Evolutionary conservation across 1,284 basidiomycete species (phyloP), one percentile per base, ranked within the genome.

Genomic region (Fomes fomentarius): DNA sequence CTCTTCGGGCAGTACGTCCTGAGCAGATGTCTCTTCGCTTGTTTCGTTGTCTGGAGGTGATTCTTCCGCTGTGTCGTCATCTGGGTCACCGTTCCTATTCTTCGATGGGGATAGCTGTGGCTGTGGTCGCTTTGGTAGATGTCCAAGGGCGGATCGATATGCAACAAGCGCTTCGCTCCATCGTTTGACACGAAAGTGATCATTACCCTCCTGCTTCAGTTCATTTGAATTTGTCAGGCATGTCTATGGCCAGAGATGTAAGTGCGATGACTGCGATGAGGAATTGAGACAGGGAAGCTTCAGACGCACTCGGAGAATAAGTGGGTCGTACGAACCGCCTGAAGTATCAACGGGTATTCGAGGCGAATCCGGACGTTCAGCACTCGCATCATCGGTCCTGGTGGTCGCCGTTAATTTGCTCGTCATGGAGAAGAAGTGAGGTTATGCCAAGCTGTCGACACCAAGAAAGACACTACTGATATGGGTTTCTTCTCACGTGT

Each of bases 91-190:
- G 51, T 67, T 53, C 19, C 2, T 9, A 67, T 5, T 68, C 69
- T 22, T 71, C 67, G 68, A 33, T 62, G 37, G 39, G 41, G 21
- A n/a, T 2, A 42, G 50, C 28, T 56, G n/a, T 60, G 57, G 22
- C 8, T 26, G 33, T 10, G 62, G 70, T 60, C 71, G 75, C 65
- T 69, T 74, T 12, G 89, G 89, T 44, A 92, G 69, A 34, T 73
- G 75, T 39, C 76, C 76, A 10, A 91, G 73, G 1, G 77, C 90
- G 37, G 80, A 74, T 52, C 75, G 77, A 67, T 92, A 92, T 5
- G 79, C 69, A 19, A 74, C 79, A 6, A 91, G 69, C 2, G 90
- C 89, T 63, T 87, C 82, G 24, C 76, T 73, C 89, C 87, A 91
- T 57, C 75, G 71, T 47, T 75, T 69, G 31, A 72, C 67, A 37